These are phyloP conservation scores for Curvularia spicifera DNA, from an alignment of 2,329 filamentous ascomycete genomes.

Conservation along the genomic window DNA sequence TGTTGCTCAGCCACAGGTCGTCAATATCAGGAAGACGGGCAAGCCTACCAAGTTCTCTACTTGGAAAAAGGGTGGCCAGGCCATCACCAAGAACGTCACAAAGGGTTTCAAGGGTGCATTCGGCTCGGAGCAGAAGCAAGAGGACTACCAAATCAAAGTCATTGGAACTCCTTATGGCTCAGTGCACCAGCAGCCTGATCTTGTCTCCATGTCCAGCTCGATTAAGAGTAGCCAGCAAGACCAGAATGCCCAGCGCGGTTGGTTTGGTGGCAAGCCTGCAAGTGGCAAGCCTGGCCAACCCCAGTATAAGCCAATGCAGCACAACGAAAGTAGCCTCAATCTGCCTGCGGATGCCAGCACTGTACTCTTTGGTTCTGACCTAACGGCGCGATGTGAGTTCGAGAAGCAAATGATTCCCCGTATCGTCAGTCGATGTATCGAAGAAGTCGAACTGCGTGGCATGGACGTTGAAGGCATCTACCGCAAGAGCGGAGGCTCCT, in stretches of 20 bases:
- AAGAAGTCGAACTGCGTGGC: constrained; percentile 92
- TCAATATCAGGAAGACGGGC: constrained; percentile 86
- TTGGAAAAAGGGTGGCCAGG: constrained; percentile 97
- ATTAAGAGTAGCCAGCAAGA: constrained; percentile 39
- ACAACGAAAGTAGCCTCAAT: constrained; percentile 54
- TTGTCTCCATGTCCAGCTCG: constrained; percentile 34
- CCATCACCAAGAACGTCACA: constrained; percentile 89
- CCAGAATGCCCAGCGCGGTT: constrained; percentile 35
- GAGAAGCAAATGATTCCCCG: constrained; percentile 89
- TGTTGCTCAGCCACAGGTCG: constrained; percentile 81
- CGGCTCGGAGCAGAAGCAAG: constrained; percentile 63
- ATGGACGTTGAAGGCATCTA: constrained; percentile 99
- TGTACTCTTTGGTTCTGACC: constrained; percentile 87
- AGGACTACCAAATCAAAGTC: constrained; percentile 59
- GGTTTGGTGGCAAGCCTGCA: constrained; percentile 43
- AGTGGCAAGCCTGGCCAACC: constrained; percentile 16
- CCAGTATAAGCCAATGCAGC: constrained; percentile 44
- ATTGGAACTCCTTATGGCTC: constrained; percentile 55
- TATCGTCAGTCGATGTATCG: constrained; percentile 91
- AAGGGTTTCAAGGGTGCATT: constrained; percentile 95
- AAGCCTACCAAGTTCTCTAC: constrained; percentile 97
- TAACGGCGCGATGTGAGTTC: constrained; percentile 82
- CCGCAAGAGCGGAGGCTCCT: constrained; percentile 92
- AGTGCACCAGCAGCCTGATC: constrained; percentile 43
- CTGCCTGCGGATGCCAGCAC: constrained; percentile 44